Evolutionary conservation across 148 eudicot genomes (phyloP).

Genomic region (Selenicereus undatus): DNA sequence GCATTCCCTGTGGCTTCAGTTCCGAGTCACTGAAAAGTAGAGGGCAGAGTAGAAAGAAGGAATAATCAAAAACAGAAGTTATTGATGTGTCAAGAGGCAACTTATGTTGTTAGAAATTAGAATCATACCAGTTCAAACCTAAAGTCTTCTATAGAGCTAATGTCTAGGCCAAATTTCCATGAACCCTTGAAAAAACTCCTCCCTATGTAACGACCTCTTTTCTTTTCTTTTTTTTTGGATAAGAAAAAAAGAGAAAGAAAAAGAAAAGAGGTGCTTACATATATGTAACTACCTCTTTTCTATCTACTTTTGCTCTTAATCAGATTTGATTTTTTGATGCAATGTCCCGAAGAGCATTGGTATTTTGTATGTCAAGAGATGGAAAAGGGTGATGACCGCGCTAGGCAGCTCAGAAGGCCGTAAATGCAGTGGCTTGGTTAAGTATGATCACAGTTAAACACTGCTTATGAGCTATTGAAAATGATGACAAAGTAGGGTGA

Average conservation of each 20-base stretch:
- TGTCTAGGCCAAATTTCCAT: background rate
- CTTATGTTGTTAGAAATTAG: background rate
- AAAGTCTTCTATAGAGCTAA: background rate
- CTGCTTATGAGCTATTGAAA: background rate
- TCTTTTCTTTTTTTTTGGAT: background rate
- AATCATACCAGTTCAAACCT: too few relatives aligned
- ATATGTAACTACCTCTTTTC: too few relatives aligned
- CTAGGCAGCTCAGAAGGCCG: too few relatives aligned
- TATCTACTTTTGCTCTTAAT: background rate
- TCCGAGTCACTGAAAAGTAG: constrained; percentile 49
- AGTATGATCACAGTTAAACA: background rate
- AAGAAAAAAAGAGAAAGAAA: too few relatives aligned
- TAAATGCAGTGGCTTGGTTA: background rate
- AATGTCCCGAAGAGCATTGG: background rate
- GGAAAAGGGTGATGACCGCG: background rate
- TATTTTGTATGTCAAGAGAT: background rate
- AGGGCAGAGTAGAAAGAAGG: constrained; percentile 6
- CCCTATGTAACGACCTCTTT: background rate
- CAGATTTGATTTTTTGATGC: background rate
- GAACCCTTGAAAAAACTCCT: background rate
- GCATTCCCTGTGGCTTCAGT: constrained; percentile 67
- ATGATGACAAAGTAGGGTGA: background rate
- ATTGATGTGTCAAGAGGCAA: background rate
- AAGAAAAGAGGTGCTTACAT: too few relatives aligned
- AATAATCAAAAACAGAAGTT: background rate